phyloP scores from a whole-genome alignment of 2,329 filamentous ascomycete genomes.

The Stachybotrys elegans region DNA sequence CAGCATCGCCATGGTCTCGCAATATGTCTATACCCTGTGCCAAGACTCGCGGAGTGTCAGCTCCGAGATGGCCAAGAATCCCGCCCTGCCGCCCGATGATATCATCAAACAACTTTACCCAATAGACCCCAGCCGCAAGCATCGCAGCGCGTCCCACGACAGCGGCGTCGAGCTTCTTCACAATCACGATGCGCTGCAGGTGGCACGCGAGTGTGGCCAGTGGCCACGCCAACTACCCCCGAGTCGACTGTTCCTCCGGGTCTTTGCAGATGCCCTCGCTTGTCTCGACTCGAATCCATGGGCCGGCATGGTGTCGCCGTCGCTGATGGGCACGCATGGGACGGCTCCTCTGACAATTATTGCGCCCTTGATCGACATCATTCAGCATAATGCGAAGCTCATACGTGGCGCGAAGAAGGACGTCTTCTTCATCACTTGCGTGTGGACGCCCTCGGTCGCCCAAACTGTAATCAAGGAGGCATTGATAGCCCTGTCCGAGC shows the following conservation, averaged over 20 bases:
- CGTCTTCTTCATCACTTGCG: conserved; percentile 70
- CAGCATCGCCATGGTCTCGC: conserved; percentile 23
- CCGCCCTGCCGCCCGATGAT: conserved; percentile 44
- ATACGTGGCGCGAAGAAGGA: conserved; percentile 69
- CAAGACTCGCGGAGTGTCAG: conserved; percentile 50
- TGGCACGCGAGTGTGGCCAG: conserved; percentile 56
- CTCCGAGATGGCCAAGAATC: conserved; percentile 49
- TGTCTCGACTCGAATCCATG: conserved; percentile 47
- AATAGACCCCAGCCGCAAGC: conserved; percentile 10
- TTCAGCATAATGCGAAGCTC: conserved; percentile 69
- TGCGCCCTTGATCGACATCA: conserved; percentile 52
- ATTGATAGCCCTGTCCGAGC: conserved; percentile 61
- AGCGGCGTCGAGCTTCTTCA: conserved; percentile 14
- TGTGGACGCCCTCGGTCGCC: conserved; percentile 66
- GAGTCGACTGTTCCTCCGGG: conserved; percentile 62
- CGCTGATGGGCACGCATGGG: conserved; percentile 50
- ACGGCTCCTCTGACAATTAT: conserved; percentile 65
- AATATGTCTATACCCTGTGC: conserved; percentile 44
- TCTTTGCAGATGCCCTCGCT: conserved; percentile 61
- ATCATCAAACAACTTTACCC: conserved; percentile 53
- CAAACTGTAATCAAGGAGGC: conserved; percentile 64
- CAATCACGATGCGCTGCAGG: conserved; percentile 36
- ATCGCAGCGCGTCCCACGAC: conserved; percentile 5
- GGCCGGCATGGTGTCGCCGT: conserved; percentile 46
- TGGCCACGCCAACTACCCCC: conserved; percentile 51